Base-by-base conservation (phyloP, 2,329 filamentous ascomycete species). In the Ophiosphaerella korrae region DNA sequence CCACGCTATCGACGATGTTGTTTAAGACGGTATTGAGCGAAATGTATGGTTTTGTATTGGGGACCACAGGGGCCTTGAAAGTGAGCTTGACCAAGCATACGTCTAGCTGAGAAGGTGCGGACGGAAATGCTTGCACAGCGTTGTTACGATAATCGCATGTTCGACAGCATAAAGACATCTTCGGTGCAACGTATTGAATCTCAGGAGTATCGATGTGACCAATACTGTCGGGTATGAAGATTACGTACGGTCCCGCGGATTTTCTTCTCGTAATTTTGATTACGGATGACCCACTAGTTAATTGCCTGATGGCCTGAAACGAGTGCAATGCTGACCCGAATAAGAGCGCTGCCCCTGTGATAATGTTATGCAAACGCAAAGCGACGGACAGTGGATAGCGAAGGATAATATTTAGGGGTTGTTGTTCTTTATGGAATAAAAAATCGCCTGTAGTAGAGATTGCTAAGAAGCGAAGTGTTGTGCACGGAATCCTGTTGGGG, bases 121-220 rank as follows among this genome's bases (percentile, higher is more conserved):
- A 50, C 11, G 52, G 23, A 12, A 26, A 39, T 9, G 55, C 36
- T 7, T 55, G 36, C n/a, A 67, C 42, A 7, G 50, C 63, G 34
- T 66, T 54, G 31, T 62, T 61, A 29, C 67, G 61, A 41, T 66
- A 49, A n/a, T 66, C 56, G 56, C 67, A 70, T 12, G 64, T 67
- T 24, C 58, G 55, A 40, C 67, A 70, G 37, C 60, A 64, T 23
- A 52, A 57, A 12, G 57, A 35, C 48, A 64, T 54, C 16, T 13
- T 40, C n/a, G n/a, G 26, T 38, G 3, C 23, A 31, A 33, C 7
- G 40, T 12, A 5, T 8, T 7, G 11, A 26, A n/a, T 26, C 18
- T 36, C 18, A 21, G 8, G 32, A 26, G 11, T 29, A 11, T 29
- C 40, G 32, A 33, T 40, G 3, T 24, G 21, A 40, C 11, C 7